Base-by-base conservation (phyloP, 2,329 filamentous ascomycete genomes). In the Trichoderma pleuroti region DNA sequence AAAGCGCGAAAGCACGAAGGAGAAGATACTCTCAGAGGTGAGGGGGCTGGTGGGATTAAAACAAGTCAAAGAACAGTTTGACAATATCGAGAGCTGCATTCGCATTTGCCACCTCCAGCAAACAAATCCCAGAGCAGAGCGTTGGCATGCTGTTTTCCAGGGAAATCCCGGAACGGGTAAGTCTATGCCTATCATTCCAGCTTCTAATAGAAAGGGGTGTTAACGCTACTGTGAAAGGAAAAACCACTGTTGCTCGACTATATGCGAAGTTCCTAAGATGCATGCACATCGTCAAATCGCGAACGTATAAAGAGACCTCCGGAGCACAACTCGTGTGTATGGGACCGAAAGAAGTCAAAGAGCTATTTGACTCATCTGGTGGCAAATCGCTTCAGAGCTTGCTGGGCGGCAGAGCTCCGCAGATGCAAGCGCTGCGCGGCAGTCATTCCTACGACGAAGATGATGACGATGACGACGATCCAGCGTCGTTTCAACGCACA, bases 111-210 rank as follows among this genome's bases (percentile, higher is more conserved):
- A 11, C 32, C 18, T 28, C 12, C 52, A 67, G n/a, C 52, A 36
- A 46, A 42, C 64, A 4, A 59, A 57, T n/a, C 24, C 18, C 5
- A 16, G 52, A 24, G 24, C 52, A 59, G 64, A 57, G 10, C 64
- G 62, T 10, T 46, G 26, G 34, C 64, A 67, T 32, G 36, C 52
- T 11, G 64, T 59, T 5, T 57, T 67, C 7, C 34, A 57, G 12
- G 66, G 66, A 28, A 68, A 68, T 18, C 36, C 66, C 5, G 66
- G 56, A n/a, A 68, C 56, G 28, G 66, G 66, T 68, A 32, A 52
- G 39, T 28, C 30, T 32, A 12, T 3, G n/a, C 16, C 12, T 61
- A 16, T 24, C 9, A 6, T 32, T 26, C 24, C 9, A 5, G 6
- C 2, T 9, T 34, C 16, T 28, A 16, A 2, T 1, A 32, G 11